phyloP scores from a whole-genome alignment of 257 asterid genomes.

The Plantago ovata region DNA sequence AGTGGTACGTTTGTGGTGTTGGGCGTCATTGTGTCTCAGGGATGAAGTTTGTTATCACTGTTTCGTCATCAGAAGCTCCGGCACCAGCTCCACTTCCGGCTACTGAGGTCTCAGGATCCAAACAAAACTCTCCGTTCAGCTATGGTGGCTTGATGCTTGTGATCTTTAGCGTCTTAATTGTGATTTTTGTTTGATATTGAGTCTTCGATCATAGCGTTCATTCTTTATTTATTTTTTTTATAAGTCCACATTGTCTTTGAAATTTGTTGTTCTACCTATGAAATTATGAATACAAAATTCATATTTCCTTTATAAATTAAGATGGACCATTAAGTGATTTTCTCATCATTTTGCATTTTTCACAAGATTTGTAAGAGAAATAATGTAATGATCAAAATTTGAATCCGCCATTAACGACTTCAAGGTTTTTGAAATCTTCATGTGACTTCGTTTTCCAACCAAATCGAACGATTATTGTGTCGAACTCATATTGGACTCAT shows the following conservation, averaged over 20 bases:
- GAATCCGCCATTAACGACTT: no score
- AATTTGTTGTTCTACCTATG: no score
- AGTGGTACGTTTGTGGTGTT: constrained; percentile 32
- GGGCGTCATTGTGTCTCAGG: constrained; percentile 24
- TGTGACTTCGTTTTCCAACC: no score
- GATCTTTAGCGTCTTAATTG: neutral
- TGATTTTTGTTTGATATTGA: neutral
- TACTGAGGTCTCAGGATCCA: neutral
- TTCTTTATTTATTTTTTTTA: neutral
- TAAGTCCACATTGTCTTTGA: neutral
- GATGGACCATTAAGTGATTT: no score
- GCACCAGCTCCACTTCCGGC: constrained; percentile 2
- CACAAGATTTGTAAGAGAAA: no score
- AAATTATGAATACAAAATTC: no score
- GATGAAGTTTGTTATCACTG: constrained; percentile 29
- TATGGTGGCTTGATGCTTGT: neutral
- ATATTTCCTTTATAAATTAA: no score
- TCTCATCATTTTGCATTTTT: no score
- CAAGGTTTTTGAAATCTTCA: no score
- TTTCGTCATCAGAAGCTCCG: constrained; percentile 1
- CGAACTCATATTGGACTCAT: no score
- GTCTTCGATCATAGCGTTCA: neutral
- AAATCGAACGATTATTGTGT: no score
- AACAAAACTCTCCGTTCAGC: neutral
- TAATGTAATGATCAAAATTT: no score